Percentiles rank a stretch among this genome's conserved stretches.
phyloP scores from a whole-genome alignment of 129 eudicot genomes.

The Gnaphalium uliginosum region DNA sequence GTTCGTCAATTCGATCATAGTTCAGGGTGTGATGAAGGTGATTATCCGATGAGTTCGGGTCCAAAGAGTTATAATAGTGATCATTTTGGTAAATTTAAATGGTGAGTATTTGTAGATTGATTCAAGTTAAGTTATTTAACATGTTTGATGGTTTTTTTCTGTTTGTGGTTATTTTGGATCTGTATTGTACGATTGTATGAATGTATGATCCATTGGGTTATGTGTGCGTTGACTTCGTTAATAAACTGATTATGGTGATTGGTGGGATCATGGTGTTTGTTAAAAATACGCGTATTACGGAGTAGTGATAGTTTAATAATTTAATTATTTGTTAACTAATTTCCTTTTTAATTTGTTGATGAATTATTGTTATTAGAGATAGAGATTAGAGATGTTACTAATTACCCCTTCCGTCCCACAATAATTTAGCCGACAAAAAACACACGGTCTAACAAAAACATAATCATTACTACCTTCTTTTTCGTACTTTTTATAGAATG shows the following conservation, averaged over 20 bases:
- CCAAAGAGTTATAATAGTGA: constrained; percentile 22
- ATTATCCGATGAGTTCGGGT: constrained; percentile 1
- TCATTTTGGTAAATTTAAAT: background rate
- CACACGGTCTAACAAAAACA: too few relatives aligned
- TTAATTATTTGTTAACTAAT: too few relatives aligned
- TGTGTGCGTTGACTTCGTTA: background rate
- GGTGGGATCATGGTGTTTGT: too few relatives aligned
- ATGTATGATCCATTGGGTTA: background rate
- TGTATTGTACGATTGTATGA: background rate
- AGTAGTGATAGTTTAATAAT: too few relatives aligned
- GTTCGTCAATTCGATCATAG: background rate
- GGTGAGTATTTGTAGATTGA: background rate
- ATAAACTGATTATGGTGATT: background rate
- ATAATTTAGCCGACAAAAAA: too few relatives aligned
- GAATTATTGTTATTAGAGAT: too few relatives aligned
- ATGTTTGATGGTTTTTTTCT: background rate
- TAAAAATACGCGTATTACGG: too few relatives aligned
- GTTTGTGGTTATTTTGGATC: background rate
- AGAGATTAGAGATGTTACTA: too few relatives aligned
- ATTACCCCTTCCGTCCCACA: too few relatives aligned
- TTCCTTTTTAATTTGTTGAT: too few relatives aligned
- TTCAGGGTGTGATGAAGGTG: background rate
- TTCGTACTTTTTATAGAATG: too few relatives aligned
- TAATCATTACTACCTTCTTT: too few relatives aligned
- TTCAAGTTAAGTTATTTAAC: background rate